These are phyloP conservation scores for Phytophthora pisi DNA, from an alignment of 352 stramenopile genomes.

Conservation along the genomic window DNA sequence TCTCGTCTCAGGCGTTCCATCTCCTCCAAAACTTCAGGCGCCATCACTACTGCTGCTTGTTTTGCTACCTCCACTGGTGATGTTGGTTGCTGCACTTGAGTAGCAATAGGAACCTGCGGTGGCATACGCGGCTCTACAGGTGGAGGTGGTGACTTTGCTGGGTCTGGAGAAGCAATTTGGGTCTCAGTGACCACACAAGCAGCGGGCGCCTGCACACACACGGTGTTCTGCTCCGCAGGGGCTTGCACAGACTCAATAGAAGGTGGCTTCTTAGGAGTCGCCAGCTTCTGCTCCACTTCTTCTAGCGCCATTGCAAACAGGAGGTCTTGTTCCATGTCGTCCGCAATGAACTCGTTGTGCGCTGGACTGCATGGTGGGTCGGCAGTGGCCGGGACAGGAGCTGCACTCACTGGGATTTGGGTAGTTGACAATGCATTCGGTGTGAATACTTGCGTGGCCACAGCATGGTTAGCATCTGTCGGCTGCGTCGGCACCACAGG, in stretches of 20 bases:
- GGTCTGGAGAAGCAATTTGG: background rate
- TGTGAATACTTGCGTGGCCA: background rate
- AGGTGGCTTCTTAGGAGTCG: constrained; percentile 27
- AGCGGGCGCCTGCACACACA: background rate
- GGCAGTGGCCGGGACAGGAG: background rate
- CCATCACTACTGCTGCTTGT: constrained; percentile 2
- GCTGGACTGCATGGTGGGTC: background rate
- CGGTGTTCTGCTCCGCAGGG: constrained; percentile 5
- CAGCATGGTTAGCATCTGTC: background rate
- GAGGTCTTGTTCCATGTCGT: constrained; percentile 71
- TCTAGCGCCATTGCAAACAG: constrained; percentile 72
- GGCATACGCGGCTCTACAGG: constrained; percentile 2
- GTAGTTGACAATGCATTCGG: constrained; percentile 1
- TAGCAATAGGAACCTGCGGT: constrained; percentile 1
- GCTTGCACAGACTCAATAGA: constrained; percentile 3
- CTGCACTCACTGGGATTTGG: background rate
- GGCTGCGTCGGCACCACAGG: background rate
- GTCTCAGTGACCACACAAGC: background rate
- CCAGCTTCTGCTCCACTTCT: constrained; percentile 61
- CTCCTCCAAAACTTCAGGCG: constrained; percentile 54
- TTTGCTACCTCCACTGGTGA: constrained; percentile 1
- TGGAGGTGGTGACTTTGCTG: background rate
- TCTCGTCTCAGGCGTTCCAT: constrained; percentile 72
- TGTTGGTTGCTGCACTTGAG: constrained; percentile 10
- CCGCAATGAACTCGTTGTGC: constrained; percentile 62